phyloP scores from a whole-genome alignment of 495 filamentous ascomycete genomes.

The Xylaria curta region DNA sequence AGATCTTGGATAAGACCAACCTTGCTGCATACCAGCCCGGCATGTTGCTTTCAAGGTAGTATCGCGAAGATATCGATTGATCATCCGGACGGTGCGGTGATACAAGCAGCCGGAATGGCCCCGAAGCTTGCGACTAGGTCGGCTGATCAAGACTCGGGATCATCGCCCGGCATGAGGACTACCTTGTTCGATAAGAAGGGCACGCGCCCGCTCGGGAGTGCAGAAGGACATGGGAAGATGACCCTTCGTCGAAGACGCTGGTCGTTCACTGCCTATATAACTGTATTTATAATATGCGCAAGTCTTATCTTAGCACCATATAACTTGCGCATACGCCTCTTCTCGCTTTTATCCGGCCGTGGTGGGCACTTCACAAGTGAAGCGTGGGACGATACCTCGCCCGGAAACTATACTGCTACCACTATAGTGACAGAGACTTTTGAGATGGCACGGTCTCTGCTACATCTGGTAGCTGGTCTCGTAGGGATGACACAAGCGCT shows the following conservation, averaged over 20 bases:
- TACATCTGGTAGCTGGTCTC: not conserved
- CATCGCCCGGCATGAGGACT: conserved; percentile 7
- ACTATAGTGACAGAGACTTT: not conserved
- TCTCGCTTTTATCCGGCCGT: conserved; percentile 7
- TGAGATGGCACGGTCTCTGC: not conserved
- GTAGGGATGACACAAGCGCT: conserved; percentile 11
- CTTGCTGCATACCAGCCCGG: not conserved
- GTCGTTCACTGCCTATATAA: conserved; percentile 11
- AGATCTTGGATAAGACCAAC: not conserved
- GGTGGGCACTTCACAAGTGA: not conserved
- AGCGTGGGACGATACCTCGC: not conserved
- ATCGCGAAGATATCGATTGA: conserved; percentile 13
- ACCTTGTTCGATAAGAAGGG: conserved; percentile 3
- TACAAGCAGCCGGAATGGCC: conserved; percentile 13
- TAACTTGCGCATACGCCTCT: not conserved
- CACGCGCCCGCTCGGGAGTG: conserved; percentile 3
- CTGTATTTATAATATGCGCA: conserved; percentile 1
- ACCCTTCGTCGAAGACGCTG: not conserved
- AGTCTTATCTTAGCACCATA: not conserved
- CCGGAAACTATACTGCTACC: not conserved
- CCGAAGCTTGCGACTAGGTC: conserved; percentile 18
- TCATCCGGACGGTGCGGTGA: conserved; percentile 6
- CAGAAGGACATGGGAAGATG: not conserved
- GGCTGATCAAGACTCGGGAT: not conserved
- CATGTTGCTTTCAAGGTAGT: not conserved